Percentiles rank a stretch among this genome's conserved stretches.
phyloP scores from a whole-genome alignment of 352 stramenopile genomes.

The Blastocystis sp. region DNA sequence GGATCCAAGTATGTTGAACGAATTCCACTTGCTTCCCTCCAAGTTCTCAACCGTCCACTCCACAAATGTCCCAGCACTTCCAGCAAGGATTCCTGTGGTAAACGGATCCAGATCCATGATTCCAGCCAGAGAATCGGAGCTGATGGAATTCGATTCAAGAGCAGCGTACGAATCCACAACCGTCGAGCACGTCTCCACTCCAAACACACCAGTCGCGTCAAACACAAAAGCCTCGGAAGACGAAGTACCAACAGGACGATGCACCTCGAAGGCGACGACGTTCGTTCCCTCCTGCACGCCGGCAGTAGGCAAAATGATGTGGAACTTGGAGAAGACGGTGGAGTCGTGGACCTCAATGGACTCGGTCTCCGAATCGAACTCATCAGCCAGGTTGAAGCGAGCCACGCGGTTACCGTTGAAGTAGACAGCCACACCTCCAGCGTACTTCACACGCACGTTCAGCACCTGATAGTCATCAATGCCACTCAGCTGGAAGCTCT shows the following conservation, averaged over 20 bases:
- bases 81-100: not conserved
- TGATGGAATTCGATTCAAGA: not conserved
- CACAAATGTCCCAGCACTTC: not conserved
- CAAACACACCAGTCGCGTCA: conserved; percentile 28
- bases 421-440: not conserved
- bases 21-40: not conserved
- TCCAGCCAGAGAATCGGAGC: not conserved
- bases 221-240: not conserved
- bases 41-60: conserved; percentile 8
- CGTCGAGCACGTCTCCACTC: not conserved
- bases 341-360: not conserved
- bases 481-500: not conserved
- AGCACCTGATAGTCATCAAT: conserved; percentile 12
- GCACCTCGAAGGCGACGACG: not conserved
- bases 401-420: not conserved
- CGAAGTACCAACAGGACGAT: not conserved
- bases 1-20: not conserved
- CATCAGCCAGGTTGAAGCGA: conserved; percentile 11
- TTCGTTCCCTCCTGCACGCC: not conserved
- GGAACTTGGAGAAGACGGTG: conserved; percentile 5
- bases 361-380: not conserved
- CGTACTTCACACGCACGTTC: conserved; percentile 16
- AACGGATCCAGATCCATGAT: conserved; percentile 1
- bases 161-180: not conserved
- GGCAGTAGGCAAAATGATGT: not conserved